Evolutionary conservation across 2,329 filamentous ascomycete genomes (phyloP), one percentile per base, ranked within the genome.

Genomic region (Coleophoma cylindrospora): DNA sequence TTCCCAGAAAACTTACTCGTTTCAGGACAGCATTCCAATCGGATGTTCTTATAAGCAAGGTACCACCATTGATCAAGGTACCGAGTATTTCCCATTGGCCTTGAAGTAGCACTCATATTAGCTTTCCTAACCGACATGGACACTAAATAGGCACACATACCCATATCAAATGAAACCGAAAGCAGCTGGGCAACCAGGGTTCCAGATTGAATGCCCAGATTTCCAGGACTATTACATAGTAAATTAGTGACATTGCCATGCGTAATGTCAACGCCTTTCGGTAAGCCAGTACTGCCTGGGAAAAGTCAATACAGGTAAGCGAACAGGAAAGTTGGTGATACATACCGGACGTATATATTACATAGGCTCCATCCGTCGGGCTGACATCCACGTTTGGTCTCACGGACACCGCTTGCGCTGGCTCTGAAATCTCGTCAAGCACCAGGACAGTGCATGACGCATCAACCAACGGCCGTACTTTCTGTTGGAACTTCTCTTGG

Each of bases 201-300:
- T 12, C 79, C 79, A 2, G 68, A 62, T 11, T 57, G 64, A 46
- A 83, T 75, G 3, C 72, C 74, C 14, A 83, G 60, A 50, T 71
- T 73, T 6, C 74, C 77, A 0, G 79, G 79, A 19, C 70, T 68
- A 22, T 74, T 61, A 49, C 74, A 72, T 5, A 81, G 64, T 11
- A 79, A 66, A 60, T 82, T 82, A 14, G 74, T 71, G 15, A 81
- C 75, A 55, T 79, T 79, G 34, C 62, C 63, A 52, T 84, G 80
- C 15, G 71, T 74, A 19, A 82, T 71, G 60, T 83, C 76, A 9
- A 94, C 91, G 63, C 91, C 91, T 75, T 96, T 96, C 46, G 91
- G 91, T 7, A 86, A 77, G 41, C 91, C 91, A 0, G 90, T 95
- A 13, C 78, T 83, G 37, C 64, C 63, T 64, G 17, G 55, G 22